Percentiles rank a stretch among this genome's conserved stretches.
phyloP scores from a whole-genome alignment of 1,139 yeast species.

The Nadsonia starkeyi-henricii region DNA sequence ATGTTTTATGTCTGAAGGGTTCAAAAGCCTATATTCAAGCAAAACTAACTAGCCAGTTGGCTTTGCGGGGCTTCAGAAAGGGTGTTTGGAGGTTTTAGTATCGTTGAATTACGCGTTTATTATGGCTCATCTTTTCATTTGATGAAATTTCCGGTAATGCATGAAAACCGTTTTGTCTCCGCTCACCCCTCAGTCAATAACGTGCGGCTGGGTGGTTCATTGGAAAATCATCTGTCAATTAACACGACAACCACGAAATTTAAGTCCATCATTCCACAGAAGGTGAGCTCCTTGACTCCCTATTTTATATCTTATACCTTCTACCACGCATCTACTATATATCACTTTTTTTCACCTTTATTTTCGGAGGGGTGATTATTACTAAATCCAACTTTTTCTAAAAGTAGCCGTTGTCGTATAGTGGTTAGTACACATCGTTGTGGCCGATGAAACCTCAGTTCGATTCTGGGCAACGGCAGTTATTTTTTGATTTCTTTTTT shows the following conservation, averaged over 20 bases:
- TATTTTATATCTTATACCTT: neutral
- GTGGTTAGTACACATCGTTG: conserved; percentile 8
- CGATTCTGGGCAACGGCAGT: conserved; percentile 8
- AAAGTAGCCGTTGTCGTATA: conserved; percentile 5
- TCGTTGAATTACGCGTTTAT: no score
- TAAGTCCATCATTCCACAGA: neutral
- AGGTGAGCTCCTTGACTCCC: no score
- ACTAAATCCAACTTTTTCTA: neutral
- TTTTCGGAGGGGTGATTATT: neutral
- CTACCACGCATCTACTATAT: neutral
- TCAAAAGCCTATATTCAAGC: no score
- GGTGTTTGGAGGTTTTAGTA: no score
- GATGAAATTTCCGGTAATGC: no score
- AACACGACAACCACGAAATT: neutral
- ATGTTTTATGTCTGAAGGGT: neutral
- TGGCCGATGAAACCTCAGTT: conserved; percentile 8
- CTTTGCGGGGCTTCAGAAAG: no score
- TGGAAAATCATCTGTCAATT: no score
- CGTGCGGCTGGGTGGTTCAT: no score
- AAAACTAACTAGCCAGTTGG: no score
- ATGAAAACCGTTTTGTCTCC: no score
- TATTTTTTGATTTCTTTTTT: conserved; percentile 1
- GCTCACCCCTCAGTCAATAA: no score
- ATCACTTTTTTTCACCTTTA: neutral
- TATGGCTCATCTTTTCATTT: no score